Conservation (phyloP, 768 basidiomycete genomes). For the Mycena alexandri region DNA sequence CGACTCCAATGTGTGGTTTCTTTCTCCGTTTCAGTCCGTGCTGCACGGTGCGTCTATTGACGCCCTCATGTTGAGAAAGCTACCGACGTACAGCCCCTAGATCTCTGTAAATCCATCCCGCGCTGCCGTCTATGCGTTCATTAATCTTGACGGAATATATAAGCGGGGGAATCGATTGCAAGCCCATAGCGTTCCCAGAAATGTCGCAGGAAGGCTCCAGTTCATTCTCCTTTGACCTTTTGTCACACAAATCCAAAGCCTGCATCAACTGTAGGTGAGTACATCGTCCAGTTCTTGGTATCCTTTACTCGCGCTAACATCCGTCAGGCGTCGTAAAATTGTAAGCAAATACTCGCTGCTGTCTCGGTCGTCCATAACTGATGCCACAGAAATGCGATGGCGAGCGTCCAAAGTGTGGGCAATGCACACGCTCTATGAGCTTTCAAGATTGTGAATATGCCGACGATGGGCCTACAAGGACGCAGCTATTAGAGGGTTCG, state of each 20-base stretch:
- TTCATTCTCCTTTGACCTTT: conserved; percentile 11
- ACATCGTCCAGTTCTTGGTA: background rate
- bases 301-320: background rate
- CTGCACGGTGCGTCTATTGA: no score
- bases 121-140: no score
- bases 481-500: conserved; percentile 31
- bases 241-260: conserved; percentile 25
- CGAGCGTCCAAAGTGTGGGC: conserved; percentile 36
- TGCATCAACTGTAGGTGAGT: conserved; percentile 39
- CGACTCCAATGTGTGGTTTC: no score
- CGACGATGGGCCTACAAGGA: conserved; percentile 34
- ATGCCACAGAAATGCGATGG: conserved; percentile 37
- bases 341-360: background rate
- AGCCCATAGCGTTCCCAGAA: no score
- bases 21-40: no score
- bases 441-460: conserved; percentile 39
- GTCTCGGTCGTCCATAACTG: background rate
- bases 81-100: no score
- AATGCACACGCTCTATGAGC: conserved; percentile 32
- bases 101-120: no score
- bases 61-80: no score
- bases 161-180: background rate
- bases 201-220: conserved; percentile 8
- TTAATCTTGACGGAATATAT: no score
- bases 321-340: conserved; percentile 28